A percentile compares a stretch with the other conserved stretches of the same genome.
Evolutionary conservation across 768 basidiomycete species (phyloP).

Genomic region (Tephrocybe sp.): DNA sequence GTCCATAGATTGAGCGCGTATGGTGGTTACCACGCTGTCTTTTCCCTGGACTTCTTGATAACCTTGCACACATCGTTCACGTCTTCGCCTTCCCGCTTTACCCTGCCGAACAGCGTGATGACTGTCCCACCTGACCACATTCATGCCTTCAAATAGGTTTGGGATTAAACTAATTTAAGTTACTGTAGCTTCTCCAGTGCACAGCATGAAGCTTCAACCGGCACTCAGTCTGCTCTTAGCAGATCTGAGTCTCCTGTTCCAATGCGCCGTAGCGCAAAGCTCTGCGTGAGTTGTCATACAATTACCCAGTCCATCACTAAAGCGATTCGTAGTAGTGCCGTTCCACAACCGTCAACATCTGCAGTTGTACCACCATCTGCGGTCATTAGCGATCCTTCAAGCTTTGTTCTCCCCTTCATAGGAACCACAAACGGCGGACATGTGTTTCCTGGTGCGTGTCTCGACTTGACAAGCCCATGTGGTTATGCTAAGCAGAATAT

Average conservation of each 20-base stretch:
- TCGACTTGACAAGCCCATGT: too few relatives aligned
- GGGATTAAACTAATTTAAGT: too few relatives aligned
- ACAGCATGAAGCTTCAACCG: too few relatives aligned
- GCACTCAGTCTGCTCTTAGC: too few relatives aligned
- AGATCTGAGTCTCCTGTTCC: too few relatives aligned
- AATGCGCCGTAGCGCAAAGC: too few relatives aligned
- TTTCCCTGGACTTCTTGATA: background rate
- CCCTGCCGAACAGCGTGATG: background rate
- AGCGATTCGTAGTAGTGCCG: background rate
- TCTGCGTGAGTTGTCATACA: background rate
- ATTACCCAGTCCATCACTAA: background rate
- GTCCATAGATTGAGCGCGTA: background rate
- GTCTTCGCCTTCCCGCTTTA: background rate
- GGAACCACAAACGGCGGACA: conserved; percentile 67
- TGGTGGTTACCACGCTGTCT: conserved; percentile 1
- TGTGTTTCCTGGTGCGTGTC: conserved; percentile 59
- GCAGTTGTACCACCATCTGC: background rate
- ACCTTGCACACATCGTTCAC: too few relatives aligned
- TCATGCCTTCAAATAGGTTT: too few relatives aligned
- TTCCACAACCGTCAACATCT: background rate
- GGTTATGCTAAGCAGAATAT: background rate
- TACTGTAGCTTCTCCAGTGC: too few relatives aligned
- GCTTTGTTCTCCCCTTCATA: conserved; percentile 59
- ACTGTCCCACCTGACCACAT: too few relatives aligned
- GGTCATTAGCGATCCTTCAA: conserved; percentile 35